These are phyloP conservation scores for Cutaneotrichosporon mucoides DNA, from an alignment of 1,284 basidiomycete genomes.

Conservation along the genomic window DNA sequence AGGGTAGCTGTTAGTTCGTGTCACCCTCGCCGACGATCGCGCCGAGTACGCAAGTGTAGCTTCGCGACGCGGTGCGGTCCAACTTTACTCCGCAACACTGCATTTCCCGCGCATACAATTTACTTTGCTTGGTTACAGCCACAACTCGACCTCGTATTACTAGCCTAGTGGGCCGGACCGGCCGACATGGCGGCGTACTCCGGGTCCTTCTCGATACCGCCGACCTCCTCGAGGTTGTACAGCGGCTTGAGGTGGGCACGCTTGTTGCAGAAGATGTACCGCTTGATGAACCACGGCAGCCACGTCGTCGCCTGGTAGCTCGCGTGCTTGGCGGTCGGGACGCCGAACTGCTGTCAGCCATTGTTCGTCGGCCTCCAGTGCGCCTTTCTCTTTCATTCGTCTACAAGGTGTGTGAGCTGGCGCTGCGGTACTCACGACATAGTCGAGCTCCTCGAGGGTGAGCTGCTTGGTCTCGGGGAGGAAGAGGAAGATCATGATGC, in stretches of 20 bases:
- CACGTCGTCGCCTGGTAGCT: slow-evolving; percentile 27
- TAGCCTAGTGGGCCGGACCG: slow-evolving; percentile 19
- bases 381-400: too few relatives aligned
- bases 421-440: slow-evolving; percentile 15
- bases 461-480: slow-evolving; percentile 34
- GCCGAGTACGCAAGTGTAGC: too few relatives aligned
- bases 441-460: slow-evolving; percentile 42
- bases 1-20: too few relatives aligned
- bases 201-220: slow-evolving; percentile 26
- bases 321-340: slow-evolving; percentile 27
- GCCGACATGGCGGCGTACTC: slow-evolving; percentile 20
- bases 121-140: too few relatives aligned
- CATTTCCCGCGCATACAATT: too few relatives aligned
- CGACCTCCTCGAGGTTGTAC: slow-evolving; percentile 26
- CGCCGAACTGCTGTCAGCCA: slow-evolving; percentile 20
- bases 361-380: too few relatives aligned
- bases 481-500: slow-evolving; percentile 33
- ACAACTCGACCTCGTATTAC: not conserved
- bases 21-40: too few relatives aligned
- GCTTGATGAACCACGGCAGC: slow-evolving; percentile 26
- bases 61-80: too few relatives aligned
- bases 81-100: too few relatives aligned
- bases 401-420: too few relatives aligned
- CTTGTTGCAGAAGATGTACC: slow-evolving; percentile 17
- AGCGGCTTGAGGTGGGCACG: slow-evolving; percentile 19